Conservation (phyloP, 1,284 basidiomycete species). For the Austroboletus niveus region DNA sequence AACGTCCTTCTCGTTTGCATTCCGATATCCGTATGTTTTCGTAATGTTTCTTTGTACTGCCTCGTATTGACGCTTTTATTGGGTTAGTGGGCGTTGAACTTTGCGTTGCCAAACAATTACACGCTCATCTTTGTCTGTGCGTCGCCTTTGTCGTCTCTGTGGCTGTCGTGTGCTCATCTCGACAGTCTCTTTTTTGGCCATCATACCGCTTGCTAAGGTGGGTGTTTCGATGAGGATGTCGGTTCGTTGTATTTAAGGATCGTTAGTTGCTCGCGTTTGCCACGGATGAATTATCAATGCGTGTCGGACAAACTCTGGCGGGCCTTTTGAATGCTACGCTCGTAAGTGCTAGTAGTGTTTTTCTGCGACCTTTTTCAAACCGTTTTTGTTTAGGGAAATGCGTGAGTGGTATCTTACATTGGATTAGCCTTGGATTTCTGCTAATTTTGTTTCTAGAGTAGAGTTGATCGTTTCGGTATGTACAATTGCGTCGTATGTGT, state of each 20-base stretch:
- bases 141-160: slow-evolving; percentile 26
- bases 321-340: slow-evolving; percentile 86
- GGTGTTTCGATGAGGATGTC: slow-evolving; percentile 4
- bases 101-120: slow-evolving; percentile 50
- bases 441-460: slow-evolving; percentile 45
- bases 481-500: slow-evolving; percentile 8
- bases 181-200: slow-evolving; percentile 68
- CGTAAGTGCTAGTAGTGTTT: slow-evolving; percentile 39
- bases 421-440: background rate
- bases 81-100: slow-evolving; percentile 70
- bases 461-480: slow-evolving; percentile 76
- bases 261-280: slow-evolving; percentile 77
- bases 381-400: slow-evolving; percentile 57
- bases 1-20: slow-evolving; percentile 67
- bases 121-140: slow-evolving; percentile 71
- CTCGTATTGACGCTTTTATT: slow-evolving; percentile 1
- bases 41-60: background rate
- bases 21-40: slow-evolving; percentile 59
- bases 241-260: background rate
- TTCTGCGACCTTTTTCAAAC: slow-evolving; percentile 5
- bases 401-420: slow-evolving; percentile 47
- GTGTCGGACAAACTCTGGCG: slow-evolving; percentile 82
- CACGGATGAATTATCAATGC: slow-evolving; percentile 83
- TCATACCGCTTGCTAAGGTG: slow-evolving; percentile 75
- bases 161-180: slow-evolving; percentile 4